A percentile compares a stretch with the other conserved stretches of the same genome.
These are phyloP conservation scores for Populus euphratica DNA, from an alignment of 345 rosid species.

Conservation along the genomic window DNA sequence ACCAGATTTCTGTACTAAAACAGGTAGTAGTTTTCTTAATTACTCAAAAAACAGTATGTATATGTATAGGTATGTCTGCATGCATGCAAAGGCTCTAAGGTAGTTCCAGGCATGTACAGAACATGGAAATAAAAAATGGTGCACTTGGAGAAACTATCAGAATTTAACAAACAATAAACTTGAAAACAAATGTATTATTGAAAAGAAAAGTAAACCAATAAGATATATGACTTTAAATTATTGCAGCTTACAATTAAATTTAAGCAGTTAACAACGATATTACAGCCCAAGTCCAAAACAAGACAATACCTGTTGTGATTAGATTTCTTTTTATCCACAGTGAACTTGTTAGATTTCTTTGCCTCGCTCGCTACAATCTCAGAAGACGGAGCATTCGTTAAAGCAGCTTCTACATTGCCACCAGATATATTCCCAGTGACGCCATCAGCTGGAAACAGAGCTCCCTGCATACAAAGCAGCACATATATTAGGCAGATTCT, in stretches of 20 bases:
- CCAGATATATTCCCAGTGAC: constrained; percentile 33
- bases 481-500: constrained; percentile 12
- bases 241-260: neutral
- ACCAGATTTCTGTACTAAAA: neutral
- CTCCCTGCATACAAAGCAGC: constrained; percentile 44
- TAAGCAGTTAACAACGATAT: neutral
- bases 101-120: neutral
- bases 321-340: constrained; percentile 29
- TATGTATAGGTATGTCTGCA: neutral
- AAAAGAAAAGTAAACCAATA: neutral
- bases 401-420: constrained; percentile 43
- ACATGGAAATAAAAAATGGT: neutral
- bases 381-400: constrained; percentile 25
- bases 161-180: neutral
- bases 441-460: constrained; percentile 49
- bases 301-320: constrained; percentile 46
- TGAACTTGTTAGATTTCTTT: constrained; percentile 18
- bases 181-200: neutral
- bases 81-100: neutral
- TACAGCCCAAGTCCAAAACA: neutral
- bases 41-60: neutral
- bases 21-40: neutral
- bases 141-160: neutral
- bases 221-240: neutral
- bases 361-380: constrained; percentile 18